These are phyloP conservation scores for Glebionis coronaria DNA, from an alignment of 129 eudicot species.

Conservation along the genomic window DNA sequence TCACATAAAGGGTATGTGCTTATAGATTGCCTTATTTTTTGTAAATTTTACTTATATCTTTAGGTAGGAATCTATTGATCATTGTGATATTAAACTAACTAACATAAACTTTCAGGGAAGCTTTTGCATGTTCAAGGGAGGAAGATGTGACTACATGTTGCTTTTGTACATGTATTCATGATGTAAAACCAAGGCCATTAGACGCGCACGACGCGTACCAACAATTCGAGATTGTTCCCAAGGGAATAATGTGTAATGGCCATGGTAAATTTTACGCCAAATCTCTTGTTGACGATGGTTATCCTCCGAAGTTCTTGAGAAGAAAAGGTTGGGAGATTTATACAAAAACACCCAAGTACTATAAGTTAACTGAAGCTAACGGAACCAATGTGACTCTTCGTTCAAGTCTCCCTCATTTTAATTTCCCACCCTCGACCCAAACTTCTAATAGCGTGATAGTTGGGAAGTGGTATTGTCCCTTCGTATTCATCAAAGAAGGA, in stretches of 20 bases:
- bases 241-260: conserved; percentile 1
- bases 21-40: not conserved
- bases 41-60: not conserved
- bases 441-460: conserved; percentile 35
- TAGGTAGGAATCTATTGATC: not conserved
- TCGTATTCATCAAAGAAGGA: conserved; percentile 66
- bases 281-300: conserved; percentile 50
- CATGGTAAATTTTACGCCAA: conserved; percentile 41
- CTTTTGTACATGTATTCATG: conserved; percentile 35
- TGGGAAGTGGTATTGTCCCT: conserved; percentile 86
- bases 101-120: conserved; percentile 38
- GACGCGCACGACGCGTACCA: conserved; percentile 51
- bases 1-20: conserved; percentile 69
- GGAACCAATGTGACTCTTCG: conserved; percentile 55
- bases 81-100: not conserved
- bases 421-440: conserved; percentile 24
- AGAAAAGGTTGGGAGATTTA: conserved; percentile 44
- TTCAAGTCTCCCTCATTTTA: conserved; percentile 41
- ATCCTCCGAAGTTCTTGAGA: conserved; percentile 54
- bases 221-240: conserved; percentile 45
- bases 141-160: conserved; percentile 58
- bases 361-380: conserved; percentile 38
- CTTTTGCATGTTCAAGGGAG: conserved; percentile 58
- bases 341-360: conserved; percentile 42
- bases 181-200: conserved; percentile 61